Conservation (phyloP, 495 filamentous ascomycete species). For the Alectoria sarmentosa region DNA sequence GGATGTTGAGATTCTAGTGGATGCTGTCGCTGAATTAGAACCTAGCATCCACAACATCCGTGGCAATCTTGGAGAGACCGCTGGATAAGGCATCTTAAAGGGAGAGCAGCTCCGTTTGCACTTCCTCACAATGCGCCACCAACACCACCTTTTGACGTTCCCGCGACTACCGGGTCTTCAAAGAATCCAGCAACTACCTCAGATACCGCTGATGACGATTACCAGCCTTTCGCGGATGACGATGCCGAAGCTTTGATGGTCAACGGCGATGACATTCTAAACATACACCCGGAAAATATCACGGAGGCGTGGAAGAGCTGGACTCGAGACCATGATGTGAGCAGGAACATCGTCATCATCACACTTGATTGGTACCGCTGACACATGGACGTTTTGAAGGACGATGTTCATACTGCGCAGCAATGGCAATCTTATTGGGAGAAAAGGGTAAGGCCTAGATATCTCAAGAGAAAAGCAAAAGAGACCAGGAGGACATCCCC, state of each 20-base stretch:
- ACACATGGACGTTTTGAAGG: constrained; percentile 18
- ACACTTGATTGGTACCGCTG: constrained; percentile 7
- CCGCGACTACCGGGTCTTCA: neutral
- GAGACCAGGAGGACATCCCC: constrained; percentile 7
- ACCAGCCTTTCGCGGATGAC: constrained; percentile 16
- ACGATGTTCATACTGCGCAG: constrained; percentile 29
- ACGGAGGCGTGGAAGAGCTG: constrained; percentile 23
- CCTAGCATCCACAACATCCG: constrained; percentile 57
- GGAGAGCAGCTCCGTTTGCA: constrained; percentile 35
- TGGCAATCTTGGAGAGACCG: constrained; percentile 67
- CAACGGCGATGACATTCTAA: constrained; percentile 24
- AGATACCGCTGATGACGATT: neutral
- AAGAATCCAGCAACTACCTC: neutral
- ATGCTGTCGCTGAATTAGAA: constrained; percentile 3
- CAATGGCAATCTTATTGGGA: constrained; percentile 33
- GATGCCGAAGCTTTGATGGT: constrained; percentile 20
- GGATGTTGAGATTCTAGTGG: neutral
- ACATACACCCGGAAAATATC: constrained; percentile 20
- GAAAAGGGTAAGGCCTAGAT: constrained; percentile 24
- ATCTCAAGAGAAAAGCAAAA: constrained; percentile 10
- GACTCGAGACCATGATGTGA: constrained; percentile 22
- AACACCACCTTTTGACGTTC: constrained; percentile 20
- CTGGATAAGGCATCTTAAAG: constrained; percentile 52
- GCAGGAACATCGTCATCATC: constrained; percentile 2
- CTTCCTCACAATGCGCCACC: constrained; percentile 25